These are phyloP conservation scores for Ziziphus jujuba DNA, from an alignment of 306 rosid species.

Conservation along the genomic window DNA sequence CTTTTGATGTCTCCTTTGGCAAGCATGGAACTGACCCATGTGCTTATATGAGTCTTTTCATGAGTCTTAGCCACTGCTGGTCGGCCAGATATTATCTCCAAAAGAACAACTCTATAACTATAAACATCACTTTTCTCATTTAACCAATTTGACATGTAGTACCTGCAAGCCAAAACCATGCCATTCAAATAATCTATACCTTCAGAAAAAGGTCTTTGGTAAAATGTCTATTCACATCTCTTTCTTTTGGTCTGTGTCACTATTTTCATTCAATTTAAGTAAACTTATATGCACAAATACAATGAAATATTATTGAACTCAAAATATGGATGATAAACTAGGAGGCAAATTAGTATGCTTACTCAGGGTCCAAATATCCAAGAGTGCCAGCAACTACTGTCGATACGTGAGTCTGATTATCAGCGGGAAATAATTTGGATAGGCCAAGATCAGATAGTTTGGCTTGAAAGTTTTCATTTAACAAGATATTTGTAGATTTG, in stretches of 20 bases:
- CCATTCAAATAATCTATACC: not conserved
- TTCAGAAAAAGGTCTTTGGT: too few species aligned
- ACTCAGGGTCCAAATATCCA: conserved; percentile 25
- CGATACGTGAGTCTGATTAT: not conserved
- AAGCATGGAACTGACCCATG: conserved; percentile 9
- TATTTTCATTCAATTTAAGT: not conserved
- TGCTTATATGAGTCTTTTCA: not conserved
- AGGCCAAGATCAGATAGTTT: conserved; percentile 21
- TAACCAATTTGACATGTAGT: not conserved
- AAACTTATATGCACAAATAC: not conserved
- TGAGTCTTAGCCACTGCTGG: not conserved
- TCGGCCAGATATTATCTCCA: conserved; percentile 5
- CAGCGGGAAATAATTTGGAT: not conserved
- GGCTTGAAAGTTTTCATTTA: conserved; percentile 12
- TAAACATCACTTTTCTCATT: conserved; percentile 22
- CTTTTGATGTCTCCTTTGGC: conserved; percentile 5
- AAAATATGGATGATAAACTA: too few species aligned
- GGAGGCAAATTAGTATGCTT: not conserved
- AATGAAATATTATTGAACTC: too few species aligned
- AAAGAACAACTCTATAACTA: conserved; percentile 10
- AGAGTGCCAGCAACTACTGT: conserved; percentile 14
- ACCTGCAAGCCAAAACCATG: not conserved
- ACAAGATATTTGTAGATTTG: conserved; percentile 15
- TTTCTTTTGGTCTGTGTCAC: too few species aligned
- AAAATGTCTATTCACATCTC: not conserved